Conservation (phyloP, 2,329 filamentous ascomycete species). For the Gyromitra esculenta region DNA sequence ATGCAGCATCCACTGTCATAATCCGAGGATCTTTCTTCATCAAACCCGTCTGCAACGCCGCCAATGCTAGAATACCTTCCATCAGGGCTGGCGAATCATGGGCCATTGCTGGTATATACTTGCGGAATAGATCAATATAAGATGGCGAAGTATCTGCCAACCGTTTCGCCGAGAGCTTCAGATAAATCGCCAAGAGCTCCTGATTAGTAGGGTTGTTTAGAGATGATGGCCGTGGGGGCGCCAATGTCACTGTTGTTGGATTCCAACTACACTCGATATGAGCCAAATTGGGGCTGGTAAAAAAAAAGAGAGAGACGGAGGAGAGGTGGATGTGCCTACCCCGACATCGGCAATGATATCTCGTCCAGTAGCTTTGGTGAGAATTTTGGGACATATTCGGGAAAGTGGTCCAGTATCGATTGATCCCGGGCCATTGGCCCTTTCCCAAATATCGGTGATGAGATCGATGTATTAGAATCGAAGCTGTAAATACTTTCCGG, state of each 20-base stretch:
- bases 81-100: slow-evolving; percentile 56
- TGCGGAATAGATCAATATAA: slow-evolving; percentile 56
- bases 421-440: slow-evolving; percentile 43
- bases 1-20: slow-evolving; percentile 55
- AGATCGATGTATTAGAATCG: slow-evolving; percentile 39
- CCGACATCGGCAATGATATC: slow-evolving; percentile 53
- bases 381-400: slow-evolving; percentile 55
- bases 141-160: slow-evolving; percentile 56
- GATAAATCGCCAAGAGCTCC: slow-evolving; percentile 56
- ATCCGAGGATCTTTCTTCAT: slow-evolving; percentile 53
- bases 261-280: slow-evolving; percentile 48
- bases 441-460: slow-evolving; percentile 46
- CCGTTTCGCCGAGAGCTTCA: slow-evolving; percentile 56
- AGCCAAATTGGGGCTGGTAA: slow-evolving; percentile 33
- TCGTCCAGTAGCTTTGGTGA: slow-evolving; percentile 54
- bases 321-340: slow-evolving; percentile 26
- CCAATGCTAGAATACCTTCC: slow-evolving; percentile 57
- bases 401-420: slow-evolving; percentile 37
- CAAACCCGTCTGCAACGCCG: slow-evolving; percentile 55
- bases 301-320: background rate
- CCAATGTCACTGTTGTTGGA: slow-evolving; percentile 54
- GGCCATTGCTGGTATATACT: slow-evolving; percentile 57
- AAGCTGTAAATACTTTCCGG: slow-evolving; percentile 45
- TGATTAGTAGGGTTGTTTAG: slow-evolving; percentile 54
- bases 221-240: slow-evolving; percentile 50